Base-by-base conservation (phyloP, 2,329 filamentous ascomycete genomes). In the Ilyonectria robusta region DNA sequence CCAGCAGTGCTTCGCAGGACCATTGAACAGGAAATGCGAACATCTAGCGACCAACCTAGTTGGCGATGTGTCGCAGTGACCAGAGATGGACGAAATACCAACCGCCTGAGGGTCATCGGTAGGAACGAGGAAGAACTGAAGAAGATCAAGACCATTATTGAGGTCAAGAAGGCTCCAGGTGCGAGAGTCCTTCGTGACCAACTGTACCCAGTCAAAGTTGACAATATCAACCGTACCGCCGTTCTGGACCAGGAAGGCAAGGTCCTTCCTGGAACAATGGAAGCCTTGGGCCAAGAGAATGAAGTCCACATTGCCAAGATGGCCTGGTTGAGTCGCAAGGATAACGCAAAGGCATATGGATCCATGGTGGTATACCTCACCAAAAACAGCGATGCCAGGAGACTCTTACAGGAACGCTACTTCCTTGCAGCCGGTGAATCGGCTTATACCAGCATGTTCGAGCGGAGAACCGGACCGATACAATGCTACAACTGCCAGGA, bases 201-300 rank as follows among this genome's bases (percentile, higher is more conserved):
- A 48, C 64, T 76, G 9, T 76, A 75, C 57, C 72, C 66, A 15
- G 56, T 75, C 44, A 76, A 72, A 65, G 72, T 77, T 46, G 71
- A 77, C 62, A 72, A 65, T 46, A 65, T 70, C 29, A 72, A 64
- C 59, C 71, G 68, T 29, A 70, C 59, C 21, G 72, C 64, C 17
- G 66, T 75, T 10, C 58, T 73, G 13, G 66, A 76, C 55, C 54
- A 76, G 59, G 58, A 68, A n/a, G 54, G 60, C 29, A 69, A 70
- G 17, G 54, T 72, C 29, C 61, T 50, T 17, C 31, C 65, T 21
- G 68, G 62, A 53, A 3, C 23, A 23, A 23, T 23, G 23, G 23
- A 23, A 23, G 23, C 23, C 23, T 23, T 23, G 23, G 3, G 23
- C 23, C 23, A 23, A 23, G 23, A 23, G 23, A 23, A 23, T 4